Conservation (phyloP, 2,329 filamentous ascomycete genomes). For the Sphaerulina musiva region DNA sequence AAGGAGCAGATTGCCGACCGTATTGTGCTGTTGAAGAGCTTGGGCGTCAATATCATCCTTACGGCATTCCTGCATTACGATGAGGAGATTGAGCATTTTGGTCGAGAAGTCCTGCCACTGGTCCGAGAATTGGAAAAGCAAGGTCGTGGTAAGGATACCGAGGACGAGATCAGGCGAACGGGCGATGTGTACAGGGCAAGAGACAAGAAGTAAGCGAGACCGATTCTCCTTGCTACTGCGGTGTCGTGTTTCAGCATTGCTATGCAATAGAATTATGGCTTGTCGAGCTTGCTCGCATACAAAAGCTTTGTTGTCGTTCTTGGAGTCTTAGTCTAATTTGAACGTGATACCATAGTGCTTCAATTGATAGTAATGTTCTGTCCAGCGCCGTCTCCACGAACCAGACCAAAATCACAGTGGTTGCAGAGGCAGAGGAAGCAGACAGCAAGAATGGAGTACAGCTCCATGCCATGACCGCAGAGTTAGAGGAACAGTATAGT, state of each 20-base stretch:
- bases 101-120: slow-evolving; percentile 42
- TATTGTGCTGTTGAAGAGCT: slow-evolving; percentile 44
- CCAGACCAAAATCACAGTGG: neutral
- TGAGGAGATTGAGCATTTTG: slow-evolving; percentile 48
- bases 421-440: neutral
- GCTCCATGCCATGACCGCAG: too few relatives aligned
- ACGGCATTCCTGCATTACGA: slow-evolving; percentile 49
- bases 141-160: slow-evolving; percentile 44
- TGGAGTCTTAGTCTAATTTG: slow-evolving; percentile 13
- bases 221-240: neutral
- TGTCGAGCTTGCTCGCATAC: neutral
- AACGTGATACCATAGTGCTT: slow-evolving; percentile 7
- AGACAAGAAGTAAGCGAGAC: slow-evolving; percentile 21
- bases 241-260: neutral
- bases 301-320: neutral
- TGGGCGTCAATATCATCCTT: slow-evolving; percentile 42
- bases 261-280: neutral
- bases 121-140: slow-evolving; percentile 45
- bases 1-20: slow-evolving; percentile 48
- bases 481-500: too few relatives aligned
- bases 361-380: neutral
- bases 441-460: neutral
- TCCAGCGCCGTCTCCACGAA: neutral
- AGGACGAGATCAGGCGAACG: slow-evolving; percentile 43
- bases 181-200: slow-evolving; percentile 43